Evolutionary conservation across 2,329 filamentous ascomycete genomes (phyloP).

Genomic region (Dactylellina parvicollis): DNA sequence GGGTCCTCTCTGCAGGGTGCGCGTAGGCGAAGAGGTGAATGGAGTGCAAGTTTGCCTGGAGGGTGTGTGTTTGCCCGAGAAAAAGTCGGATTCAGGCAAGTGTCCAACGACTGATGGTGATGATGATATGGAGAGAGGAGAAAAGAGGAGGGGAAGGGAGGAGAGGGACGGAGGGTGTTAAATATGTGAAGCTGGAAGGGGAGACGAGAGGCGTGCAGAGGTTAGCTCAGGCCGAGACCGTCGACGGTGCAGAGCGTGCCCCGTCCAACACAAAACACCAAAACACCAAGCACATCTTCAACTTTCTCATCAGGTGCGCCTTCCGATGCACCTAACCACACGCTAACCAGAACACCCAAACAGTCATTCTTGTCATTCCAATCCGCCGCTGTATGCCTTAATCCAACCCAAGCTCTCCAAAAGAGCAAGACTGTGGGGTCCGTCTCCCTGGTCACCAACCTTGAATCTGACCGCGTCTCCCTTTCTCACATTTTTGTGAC

Average conservation of each 20-base stretch:
- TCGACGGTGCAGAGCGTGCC: background rate
- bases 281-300: no score
- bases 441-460: background rate
- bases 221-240: background rate
- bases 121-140: conserved; percentile 9
- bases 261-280: conserved; percentile 2
- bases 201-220: background rate
- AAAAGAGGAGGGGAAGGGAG: background rate
- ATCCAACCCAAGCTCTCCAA: conserved; percentile 15
- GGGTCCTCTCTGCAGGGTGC: background rate
- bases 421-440: conserved; percentile 2
- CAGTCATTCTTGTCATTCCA: conserved; percentile 17
- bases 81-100: no score
- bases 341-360: background rate
- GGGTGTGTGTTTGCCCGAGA: no score
- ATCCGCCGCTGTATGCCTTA: conserved; percentile 48
- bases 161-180: conserved; percentile 25
- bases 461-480: conserved; percentile 30
- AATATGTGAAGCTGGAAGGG: conserved; percentile 16
- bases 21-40: conserved; percentile 5
- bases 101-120: background rate
- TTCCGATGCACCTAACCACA: conserved; percentile 31
- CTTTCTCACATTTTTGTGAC: conserved; percentile 8
- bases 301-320: conserved; percentile 7
- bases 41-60: background rate